Evolutionary conservation across 768 basidiomycete species (phyloP).

Genomic region (Mycena sanguinolenta): DNA sequence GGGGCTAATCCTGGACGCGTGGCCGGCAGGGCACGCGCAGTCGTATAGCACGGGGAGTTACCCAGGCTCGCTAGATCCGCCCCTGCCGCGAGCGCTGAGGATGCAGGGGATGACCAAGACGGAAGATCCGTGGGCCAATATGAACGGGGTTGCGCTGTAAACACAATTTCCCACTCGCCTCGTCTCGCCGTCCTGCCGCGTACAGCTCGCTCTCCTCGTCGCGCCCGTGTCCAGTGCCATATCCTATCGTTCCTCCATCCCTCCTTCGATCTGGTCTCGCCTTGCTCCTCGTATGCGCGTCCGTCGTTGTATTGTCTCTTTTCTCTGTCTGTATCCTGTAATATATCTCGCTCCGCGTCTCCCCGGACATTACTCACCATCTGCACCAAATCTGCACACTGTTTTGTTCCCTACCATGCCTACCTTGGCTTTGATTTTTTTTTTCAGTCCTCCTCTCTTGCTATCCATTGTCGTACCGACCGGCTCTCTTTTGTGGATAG

Average conservation of each 20-base stretch:
- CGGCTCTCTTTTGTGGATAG: too few species aligned
- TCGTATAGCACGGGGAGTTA: constrained; percentile 34
- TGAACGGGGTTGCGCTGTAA: constrained; percentile 32
- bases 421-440: too few species aligned
- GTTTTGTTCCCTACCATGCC: neutral
- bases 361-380: neutral
- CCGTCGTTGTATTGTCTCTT: too few species aligned
- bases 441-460: neutral
- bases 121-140: constrained; percentile 39
- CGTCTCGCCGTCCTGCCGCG: neutral
- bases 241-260: neutral
- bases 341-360: neutral
- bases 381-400: constrained; percentile 43
- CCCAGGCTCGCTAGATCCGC: constrained; percentile 18
- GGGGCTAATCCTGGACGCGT: constrained; percentile 21
- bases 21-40: constrained; percentile 4
- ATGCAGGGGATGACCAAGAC: constrained; percentile 19
- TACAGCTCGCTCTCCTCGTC: too few species aligned
- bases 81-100: constrained; percentile 3
- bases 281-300: too few species aligned
- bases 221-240: neutral
- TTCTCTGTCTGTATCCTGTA: constrained; percentile 1
- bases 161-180: neutral
- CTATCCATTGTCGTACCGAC: neutral
- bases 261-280: neutral